Conservation (phyloP, 805 yeast species). For the Yamadazyma scolyti region DNA sequence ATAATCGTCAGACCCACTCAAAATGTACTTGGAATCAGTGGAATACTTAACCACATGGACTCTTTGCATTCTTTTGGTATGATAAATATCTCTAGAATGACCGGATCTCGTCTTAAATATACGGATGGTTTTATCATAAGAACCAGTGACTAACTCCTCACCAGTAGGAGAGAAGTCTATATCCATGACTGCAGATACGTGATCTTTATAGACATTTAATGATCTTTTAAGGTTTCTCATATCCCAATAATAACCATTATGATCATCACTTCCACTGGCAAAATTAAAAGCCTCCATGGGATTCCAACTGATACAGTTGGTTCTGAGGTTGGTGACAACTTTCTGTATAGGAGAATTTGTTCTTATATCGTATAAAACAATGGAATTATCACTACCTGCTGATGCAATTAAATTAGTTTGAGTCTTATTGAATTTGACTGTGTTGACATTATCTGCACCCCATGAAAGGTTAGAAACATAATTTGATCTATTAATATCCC, state of each 20-base stretch:
- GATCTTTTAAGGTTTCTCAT: conserved; percentile 88
- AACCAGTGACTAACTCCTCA: conserved; percentile 90
- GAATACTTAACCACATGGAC: conserved; percentile 80
- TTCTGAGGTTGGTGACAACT: conserved; percentile 74
- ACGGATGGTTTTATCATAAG: conserved; percentile 90
- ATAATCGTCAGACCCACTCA: conserved; percentile 94
- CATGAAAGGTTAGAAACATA: conserved; percentile 79
- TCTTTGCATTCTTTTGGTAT: conserved; percentile 97
- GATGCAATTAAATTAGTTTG: conserved; percentile 88
- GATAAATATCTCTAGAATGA: conserved; percentile 92
- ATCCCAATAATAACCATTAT: conserved; percentile 91
- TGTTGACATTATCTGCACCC: conserved; percentile 91
- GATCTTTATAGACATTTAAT: conserved; percentile 85
- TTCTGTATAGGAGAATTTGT: conserved; percentile 92
- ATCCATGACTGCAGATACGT: conserved; percentile 92
- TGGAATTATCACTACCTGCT: conserved; percentile 79
- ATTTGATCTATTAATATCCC: conserved; percentile 82
- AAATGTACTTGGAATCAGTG: conserved; percentile 83
- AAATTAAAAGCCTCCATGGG: conserved; percentile 97
- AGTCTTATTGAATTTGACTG: conserved; percentile 83
- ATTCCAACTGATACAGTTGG: conserved; percentile 89
- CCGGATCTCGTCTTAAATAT: conserved; percentile 75
- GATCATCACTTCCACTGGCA: conserved; percentile 92
- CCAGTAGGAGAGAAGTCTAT: conserved; percentile 97
- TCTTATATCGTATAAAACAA: conserved; percentile 86